Base-by-base conservation (phyloP, 345 rosid genomes). In the Gossypium herbaceum region DNA sequence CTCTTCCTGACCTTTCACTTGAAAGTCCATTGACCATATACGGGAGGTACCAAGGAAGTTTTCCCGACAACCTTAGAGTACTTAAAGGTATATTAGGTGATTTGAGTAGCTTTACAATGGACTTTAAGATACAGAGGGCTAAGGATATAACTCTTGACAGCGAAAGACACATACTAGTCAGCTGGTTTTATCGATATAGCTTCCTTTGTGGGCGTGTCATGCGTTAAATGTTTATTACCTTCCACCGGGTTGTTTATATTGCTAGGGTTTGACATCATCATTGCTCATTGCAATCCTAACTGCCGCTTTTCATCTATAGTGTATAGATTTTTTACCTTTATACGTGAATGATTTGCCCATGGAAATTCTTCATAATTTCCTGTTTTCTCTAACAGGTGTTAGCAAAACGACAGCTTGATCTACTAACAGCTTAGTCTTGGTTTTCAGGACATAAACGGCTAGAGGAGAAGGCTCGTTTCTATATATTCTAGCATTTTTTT, bases 401-500 rank as follows among this genome's bases (percentile, higher is more conserved):
- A 74, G 96, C 94, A 59, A 93, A 86, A 84, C 89, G 89, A 62
- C 89, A 86, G 75, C 87, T 93, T 45, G 93, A 91, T 73, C 62
- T 88, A 75, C 92, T 90, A 63, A 91, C 98, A 75, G 93, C 96
- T 70, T 87, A 86, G 80, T 89, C 97, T 71, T 95, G 97, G 98
- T 81, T 86, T 75, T 84, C 92, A 17, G 91, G 86, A 78, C 85
- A 87, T 78, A 85, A 85, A 77, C 84, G 75, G 76, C 89, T 95
- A 4, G 85, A 82, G 80, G 90, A 90, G 80, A 90, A 89, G 96
- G 99, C 93, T 78, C 15, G 79, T 70, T 56, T 19, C 22, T 9
- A 19, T 16, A 45, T 45, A 39, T 0, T 58, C 48, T 16, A 10
- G 17, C 48, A 3, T 45, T 57, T 57, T 44, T 20, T 43, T 2